A percentile compares a stretch with the other conserved stretches of the same genome.
Evolutionary conservation across 2,329 filamentous ascomycete genomes (phyloP).

Genomic region (Shiraia bambusicola): DNA sequence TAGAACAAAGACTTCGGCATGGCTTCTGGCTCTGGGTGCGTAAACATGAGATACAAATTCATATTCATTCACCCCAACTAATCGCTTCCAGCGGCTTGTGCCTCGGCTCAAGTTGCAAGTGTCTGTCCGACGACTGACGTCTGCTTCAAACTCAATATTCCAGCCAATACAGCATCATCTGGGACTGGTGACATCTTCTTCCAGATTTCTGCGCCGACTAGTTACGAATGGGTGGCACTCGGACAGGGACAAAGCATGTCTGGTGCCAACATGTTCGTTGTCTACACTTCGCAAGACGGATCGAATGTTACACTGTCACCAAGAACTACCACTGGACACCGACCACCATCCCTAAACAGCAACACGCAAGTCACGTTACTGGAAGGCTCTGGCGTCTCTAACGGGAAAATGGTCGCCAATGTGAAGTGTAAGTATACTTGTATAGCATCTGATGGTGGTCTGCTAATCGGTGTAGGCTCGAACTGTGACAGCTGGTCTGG

Average conservation of each 20-base stretch:
- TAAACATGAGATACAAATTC: neutral
- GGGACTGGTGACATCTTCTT: constrained; percentile 60
- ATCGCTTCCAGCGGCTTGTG: constrained; percentile 25
- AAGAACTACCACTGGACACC: constrained; percentile 49
- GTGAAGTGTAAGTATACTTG: constrained; percentile 49
- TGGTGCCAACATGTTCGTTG: constrained; percentile 60
- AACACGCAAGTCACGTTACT: constrained; percentile 52
- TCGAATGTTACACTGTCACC: constrained; percentile 61
- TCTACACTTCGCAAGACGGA: constrained; percentile 56
- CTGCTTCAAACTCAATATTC: constrained; percentile 58
- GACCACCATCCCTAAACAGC: constrained; percentile 46
- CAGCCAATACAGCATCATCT: constrained; percentile 52
- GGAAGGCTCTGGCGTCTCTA: constrained; percentile 55
- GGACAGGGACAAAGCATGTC: constrained; percentile 59
- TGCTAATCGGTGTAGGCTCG: constrained; percentile 41
- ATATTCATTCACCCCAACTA: constrained; percentile 6
- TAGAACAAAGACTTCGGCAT: constrained; percentile 15
- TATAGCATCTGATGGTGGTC: constrained; percentile 2
- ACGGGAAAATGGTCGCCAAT: constrained; percentile 58
- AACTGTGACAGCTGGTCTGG: constrained; percentile 57
- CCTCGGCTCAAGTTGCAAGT: constrained; percentile 35
- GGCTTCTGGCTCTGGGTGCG: constrained; percentile 31
- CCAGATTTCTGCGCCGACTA: constrained; percentile 57
- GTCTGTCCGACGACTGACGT: constrained; percentile 35
- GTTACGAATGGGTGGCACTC: constrained; percentile 57